A percentile compares a stretch with the other conserved stretches of the same genome.
Conservation (phyloP, 768 basidiomycete species). For the Suillus placidus region DNA sequence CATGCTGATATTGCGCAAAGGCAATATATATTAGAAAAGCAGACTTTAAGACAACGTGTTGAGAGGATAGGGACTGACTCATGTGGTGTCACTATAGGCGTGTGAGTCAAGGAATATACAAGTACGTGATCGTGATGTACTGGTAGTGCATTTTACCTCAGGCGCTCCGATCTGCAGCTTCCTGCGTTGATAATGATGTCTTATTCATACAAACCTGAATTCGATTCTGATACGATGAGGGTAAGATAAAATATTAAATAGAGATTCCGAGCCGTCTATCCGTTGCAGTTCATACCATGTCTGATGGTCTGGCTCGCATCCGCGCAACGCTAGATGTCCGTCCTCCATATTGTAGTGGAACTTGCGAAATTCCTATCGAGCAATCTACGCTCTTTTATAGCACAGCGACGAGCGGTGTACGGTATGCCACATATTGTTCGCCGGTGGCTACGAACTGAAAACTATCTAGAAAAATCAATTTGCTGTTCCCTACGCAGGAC, state of each 20-base stretch:
- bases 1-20: neutral
- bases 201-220: neutral
- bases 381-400: constrained; percentile 1
- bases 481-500: constrained; percentile 1
- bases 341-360: constrained; percentile 8
- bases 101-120: neutral
- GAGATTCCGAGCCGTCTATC: neutral
- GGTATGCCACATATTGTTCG: neutral
- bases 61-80: constrained; percentile 4
- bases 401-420: neutral
- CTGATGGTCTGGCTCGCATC: constrained; percentile 12
- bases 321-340: constrained; percentile 2
- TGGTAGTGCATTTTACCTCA: neutral
- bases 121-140: neutral
- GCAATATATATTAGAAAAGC: neutral
- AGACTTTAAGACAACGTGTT: neutral
- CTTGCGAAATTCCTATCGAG: neutral
- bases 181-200: neutral
- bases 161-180: neutral
- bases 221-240: neutral
- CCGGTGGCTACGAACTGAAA: neutral
- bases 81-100: neutral
- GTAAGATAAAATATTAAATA: neutral
- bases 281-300: constrained; percentile 3
- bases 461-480: neutral